A percentile compares a stretch with the other conserved stretches of the same genome.
These are phyloP conservation scores for Backusella tarrabulga DNA, from an alignment of 192 early-diverging fungal genomes.

Conservation along the genomic window DNA sequence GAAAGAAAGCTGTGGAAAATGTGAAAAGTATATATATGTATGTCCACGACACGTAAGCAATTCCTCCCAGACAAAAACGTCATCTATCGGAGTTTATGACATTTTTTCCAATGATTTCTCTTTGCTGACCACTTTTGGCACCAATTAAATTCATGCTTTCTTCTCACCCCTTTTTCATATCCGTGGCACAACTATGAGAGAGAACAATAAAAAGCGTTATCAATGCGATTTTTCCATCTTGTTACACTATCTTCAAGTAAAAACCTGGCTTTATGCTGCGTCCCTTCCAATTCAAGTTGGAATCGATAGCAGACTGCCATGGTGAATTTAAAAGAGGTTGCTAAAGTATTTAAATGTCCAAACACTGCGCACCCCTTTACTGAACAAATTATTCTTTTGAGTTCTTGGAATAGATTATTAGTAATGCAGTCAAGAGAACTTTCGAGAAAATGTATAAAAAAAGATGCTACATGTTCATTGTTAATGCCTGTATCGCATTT, in stretches of 20 bases:
- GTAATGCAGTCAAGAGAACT: background rate
- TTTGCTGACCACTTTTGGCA: background rate
- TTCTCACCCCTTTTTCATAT: background rate
- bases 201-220: background rate
- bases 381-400: background rate
- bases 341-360: too few species aligned
- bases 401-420: background rate
- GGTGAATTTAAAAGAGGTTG: too few species aligned
- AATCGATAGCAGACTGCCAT: too few species aligned
- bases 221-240: background rate
- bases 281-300: too few species aligned
- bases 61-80: background rate
- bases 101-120: background rate
- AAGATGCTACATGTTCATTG: background rate
- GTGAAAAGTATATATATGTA: background rate
- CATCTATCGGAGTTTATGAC: background rate
- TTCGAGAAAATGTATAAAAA: background rate
- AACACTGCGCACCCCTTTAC: background rate
- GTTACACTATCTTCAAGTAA: background rate
- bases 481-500: too few species aligned
- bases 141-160: background rate
- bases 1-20: background rate
- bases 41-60: slow-evolving; percentile 1
- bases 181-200: background rate
- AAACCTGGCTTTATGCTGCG: background rate